Base-by-base conservation (phyloP, 2,329 filamentous ascomycete genomes). In the Celoporthe dispersa region DNA sequence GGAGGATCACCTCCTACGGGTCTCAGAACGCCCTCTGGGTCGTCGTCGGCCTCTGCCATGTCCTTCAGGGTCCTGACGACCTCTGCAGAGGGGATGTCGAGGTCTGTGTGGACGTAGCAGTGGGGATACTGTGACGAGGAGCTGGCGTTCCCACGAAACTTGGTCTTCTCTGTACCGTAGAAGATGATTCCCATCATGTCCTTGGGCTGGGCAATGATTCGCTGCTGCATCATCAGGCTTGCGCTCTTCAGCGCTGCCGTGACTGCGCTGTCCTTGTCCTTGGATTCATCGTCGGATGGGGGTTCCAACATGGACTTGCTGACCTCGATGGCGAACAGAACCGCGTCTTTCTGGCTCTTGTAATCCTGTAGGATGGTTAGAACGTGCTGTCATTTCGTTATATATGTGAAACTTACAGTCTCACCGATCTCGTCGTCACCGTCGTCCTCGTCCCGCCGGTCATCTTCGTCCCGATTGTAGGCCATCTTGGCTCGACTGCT, bases 151-250 rank as follows among this genome's bases (percentile, higher is more conserved):
- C 90, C 88, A 61, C 91, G 88, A 73, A 94, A 94, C 75, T 91
- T 94, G 53, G 94, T 93, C 80, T 93, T 88, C 76, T 97, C 86
- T 0, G 96, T 99, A 11, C 94, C 94, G 78, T 97, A 99, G 0
- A 99, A 85, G 51, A 99, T 80, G 35, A 99, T 92, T 1, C 95
- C 94, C 88, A 99, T 98, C 93, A 98, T 97, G 72, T 99, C 96
- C 77, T 91, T 94, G 1, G 96, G 96, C 72, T 94, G 95, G 3
- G 95, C 95, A 75, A 99, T 98, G 80, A 99, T 98, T 75, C 96
- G 93, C 82, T 98, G 95, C 81, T 98, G 94, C 93, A 99, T 98
- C 67, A 99, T 85, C 77, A 94, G 90, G 77, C 97, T 97, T 70
- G 95, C 96, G 76, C 94, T 98, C 85, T 97, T 97, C 64, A 99